phyloP scores from a whole-genome alignment of 2,329 filamentous ascomycete species.

The Fusarium euwallaceae region DNA sequence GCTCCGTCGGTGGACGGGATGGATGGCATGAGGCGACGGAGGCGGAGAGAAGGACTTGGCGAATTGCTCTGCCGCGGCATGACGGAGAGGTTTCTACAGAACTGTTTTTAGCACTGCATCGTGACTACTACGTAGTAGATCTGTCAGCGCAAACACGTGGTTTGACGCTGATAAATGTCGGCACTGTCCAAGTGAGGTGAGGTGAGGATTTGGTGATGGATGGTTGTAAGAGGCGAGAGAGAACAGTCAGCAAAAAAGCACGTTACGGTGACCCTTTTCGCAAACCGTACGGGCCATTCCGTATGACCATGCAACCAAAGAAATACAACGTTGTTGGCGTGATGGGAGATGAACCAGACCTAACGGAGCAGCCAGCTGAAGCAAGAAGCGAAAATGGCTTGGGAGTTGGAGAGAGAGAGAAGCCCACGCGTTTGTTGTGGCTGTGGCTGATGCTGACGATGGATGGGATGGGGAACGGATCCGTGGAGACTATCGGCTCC shows the following conservation, averaged over 20 bases:
- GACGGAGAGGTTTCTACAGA: not conserved
- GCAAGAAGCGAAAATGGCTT: not conserved
- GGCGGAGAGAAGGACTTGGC: constrained; percentile 1
- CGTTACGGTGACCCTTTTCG: not conserved
- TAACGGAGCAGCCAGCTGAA: not conserved
- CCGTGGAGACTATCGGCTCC: constrained; percentile 22
- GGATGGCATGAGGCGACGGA: constrained; percentile 6
- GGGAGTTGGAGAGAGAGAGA: not conserved
- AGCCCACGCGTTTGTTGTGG: constrained; percentile 32
- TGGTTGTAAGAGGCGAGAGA: not conserved
- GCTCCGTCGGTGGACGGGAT: constrained; percentile 3
- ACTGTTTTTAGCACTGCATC: constrained; percentile 8
- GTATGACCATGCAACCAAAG: not conserved
- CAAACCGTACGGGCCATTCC: not conserved
- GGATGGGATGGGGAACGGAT: constrained; percentile 3
- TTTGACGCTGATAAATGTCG: constrained; percentile 5
- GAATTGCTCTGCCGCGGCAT: not conserved
- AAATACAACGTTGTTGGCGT: constrained; percentile 34
- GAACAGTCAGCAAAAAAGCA: not conserved
- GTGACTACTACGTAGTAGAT: not conserved
- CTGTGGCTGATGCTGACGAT: constrained; percentile 35
- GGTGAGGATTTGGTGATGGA: not conserved
- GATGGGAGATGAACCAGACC: not conserved
- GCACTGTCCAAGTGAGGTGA: not conserved
- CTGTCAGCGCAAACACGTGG: constrained; percentile 5